These are phyloP conservation scores for Fusarium sp. DNA, from an alignment of 2,329 filamentous ascomycete genomes.

Conservation along the genomic window DNA sequence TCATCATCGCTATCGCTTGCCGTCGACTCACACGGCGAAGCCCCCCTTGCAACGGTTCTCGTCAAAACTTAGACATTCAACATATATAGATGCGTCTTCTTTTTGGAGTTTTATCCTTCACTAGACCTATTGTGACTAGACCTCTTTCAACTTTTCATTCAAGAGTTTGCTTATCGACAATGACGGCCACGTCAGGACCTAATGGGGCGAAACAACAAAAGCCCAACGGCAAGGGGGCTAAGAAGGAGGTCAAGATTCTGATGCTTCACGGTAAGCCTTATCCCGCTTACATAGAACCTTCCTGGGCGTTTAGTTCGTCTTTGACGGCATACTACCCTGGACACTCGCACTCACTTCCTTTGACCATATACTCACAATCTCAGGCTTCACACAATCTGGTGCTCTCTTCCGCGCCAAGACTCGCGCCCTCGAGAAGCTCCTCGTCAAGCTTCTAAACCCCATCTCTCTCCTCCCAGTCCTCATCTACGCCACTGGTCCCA, in stretches of 20 bases:
- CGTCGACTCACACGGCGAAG: conserved; percentile 38
- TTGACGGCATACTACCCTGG: neutral
- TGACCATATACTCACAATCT: conserved; percentile 21
- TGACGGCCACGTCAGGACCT: conserved; percentile 38
- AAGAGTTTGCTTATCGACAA: conserved; percentile 32
- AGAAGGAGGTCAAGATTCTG: conserved; percentile 69
- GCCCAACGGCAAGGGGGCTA: conserved; percentile 48
- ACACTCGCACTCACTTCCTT: neutral
- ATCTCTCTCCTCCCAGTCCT: conserved; percentile 62
- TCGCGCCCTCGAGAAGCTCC: conserved; percentile 81
- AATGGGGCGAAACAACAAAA: conserved; percentile 40
- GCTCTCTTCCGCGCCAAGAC: conserved; percentile 86
- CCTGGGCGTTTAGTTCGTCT: neutral
- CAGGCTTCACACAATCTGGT: conserved; percentile 90
- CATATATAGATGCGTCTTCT: conserved; percentile 37
- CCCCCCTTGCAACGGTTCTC: neutral
- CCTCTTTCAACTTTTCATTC: conserved; percentile 12
- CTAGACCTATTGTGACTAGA: conserved; percentile 31
- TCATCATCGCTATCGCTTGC: conserved; percentile 40
- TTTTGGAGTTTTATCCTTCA: conserved; percentile 18
- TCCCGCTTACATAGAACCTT: neutral
- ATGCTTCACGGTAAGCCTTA: conserved; percentile 86
- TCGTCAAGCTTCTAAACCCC: conserved; percentile 74
- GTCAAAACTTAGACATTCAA: neutral
- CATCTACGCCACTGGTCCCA: conserved; percentile 73